These are phyloP conservation scores for Alternaria viburni DNA, from an alignment of 2,329 filamentous ascomycete species.

Conservation along the genomic window DNA sequence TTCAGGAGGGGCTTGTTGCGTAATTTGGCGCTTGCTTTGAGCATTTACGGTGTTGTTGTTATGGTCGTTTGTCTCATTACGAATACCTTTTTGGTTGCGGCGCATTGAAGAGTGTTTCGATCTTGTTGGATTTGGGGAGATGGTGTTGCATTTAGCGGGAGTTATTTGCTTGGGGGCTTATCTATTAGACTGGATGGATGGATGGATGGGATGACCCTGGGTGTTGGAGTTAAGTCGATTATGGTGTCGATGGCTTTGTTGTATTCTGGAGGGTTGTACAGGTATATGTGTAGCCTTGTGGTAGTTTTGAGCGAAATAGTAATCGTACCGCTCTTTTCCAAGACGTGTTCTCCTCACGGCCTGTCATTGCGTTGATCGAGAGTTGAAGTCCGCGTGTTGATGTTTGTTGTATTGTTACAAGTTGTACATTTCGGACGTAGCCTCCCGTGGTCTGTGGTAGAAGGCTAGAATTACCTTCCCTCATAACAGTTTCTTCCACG, in stretches of 20 bases:
- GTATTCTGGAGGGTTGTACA: not conserved
- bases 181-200: not conserved
- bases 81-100: constrained; percentile 79
- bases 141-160: constrained; percentile 5
- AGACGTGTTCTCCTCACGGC: not conserved
- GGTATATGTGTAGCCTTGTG: not conserved
- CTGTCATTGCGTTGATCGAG: not conserved
- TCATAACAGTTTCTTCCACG: too few species aligned
- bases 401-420: not conserved
- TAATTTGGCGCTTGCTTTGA: constrained; percentile 74
- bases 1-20: constrained; percentile 71
- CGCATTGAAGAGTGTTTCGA: constrained; percentile 57
- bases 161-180: not conserved
- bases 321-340: not conserved
- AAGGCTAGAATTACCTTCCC: too few species aligned
- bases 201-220: not conserved
- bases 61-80: constrained; percentile 88
- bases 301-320: not conserved
- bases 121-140: not conserved
- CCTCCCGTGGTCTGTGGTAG: too few species aligned
- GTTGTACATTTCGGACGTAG: not conserved
- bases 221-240: not conserved
- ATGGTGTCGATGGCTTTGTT: not conserved
- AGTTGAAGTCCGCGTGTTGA: not conserved
- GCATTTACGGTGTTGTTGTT: constrained; percentile 82